These are phyloP conservation scores for Podila verticillata DNA, from an alignment of 192 early-diverging fungal genomes.

Conservation along the genomic window DNA sequence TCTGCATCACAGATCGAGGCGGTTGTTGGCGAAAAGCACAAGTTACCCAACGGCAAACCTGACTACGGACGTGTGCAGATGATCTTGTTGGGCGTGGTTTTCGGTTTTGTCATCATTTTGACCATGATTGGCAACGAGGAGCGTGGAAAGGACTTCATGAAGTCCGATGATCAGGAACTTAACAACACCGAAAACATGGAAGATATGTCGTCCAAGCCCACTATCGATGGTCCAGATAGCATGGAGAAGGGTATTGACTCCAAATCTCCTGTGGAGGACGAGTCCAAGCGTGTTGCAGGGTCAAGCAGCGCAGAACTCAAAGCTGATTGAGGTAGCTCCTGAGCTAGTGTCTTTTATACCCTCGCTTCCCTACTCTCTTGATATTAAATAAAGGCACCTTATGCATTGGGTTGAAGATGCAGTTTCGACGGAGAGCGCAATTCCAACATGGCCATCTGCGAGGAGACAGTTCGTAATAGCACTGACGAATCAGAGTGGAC, in stretches of 20 bases:
- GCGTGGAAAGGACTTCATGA: constrained; percentile 60
- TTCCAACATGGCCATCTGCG: too few species aligned
- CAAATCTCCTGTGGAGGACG: too few species aligned
- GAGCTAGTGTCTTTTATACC: too few species aligned
- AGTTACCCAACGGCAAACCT: constrained; percentile 26
- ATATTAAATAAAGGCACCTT: too few species aligned
- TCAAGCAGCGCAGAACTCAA: too few species aligned
- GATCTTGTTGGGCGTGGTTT: constrained; percentile 66
- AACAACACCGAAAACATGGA: not conserved
- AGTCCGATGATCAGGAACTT: constrained; percentile 5
- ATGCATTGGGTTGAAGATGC: too few species aligned
- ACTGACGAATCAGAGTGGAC: too few species aligned
- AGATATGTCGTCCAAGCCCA: not conserved
- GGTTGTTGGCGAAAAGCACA: constrained; percentile 47
- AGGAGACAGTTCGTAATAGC: too few species aligned
- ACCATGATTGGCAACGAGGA: constrained; percentile 67
- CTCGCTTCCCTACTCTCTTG: too few species aligned
- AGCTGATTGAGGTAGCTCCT: too few species aligned
- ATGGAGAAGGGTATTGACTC: constrained; percentile 1
- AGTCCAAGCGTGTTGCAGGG: too few species aligned
- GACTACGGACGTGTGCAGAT: constrained; percentile 68
- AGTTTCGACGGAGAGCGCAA: too few species aligned
- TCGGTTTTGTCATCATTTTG: constrained; percentile 52
- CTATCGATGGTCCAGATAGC: not conserved
- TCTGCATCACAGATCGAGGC: constrained; percentile 67